Percentiles rank a stretch among this genome's conserved stretches.
phyloP scores from a whole-genome alignment of 1,139 yeast genomes.

The Magnusiomyces ingens region DNA sequence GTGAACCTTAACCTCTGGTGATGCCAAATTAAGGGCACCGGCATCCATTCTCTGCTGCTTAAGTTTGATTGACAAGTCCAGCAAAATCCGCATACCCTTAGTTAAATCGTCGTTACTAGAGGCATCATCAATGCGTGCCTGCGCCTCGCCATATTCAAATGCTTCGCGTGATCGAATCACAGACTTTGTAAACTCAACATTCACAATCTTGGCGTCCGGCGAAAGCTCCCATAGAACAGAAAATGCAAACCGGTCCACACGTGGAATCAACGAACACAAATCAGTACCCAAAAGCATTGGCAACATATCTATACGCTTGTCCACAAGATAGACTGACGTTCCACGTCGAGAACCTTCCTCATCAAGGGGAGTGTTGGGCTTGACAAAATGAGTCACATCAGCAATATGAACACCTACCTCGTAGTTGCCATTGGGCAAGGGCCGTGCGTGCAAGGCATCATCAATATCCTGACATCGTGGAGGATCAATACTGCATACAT shows the following conservation, averaged over 20 bases:
- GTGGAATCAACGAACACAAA: constrained; percentile 88
- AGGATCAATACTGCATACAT: constrained; percentile 95
- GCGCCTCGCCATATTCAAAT: constrained; percentile 91
- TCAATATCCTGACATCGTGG: constrained; percentile 98
- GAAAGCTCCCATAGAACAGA: constrained; percentile 95
- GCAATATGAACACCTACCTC: constrained; percentile 99
- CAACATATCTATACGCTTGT: constrained; percentile 97
- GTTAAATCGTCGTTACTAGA: constrained; percentile 77
- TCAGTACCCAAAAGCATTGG: constrained; percentile 95
- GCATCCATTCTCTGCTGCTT: constrained; percentile 84
- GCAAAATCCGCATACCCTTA: constrained; percentile 76
- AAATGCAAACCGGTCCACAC: constrained; percentile 93
- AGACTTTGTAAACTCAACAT: constrained; percentile 76
- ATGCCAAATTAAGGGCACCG: constrained; percentile 94
- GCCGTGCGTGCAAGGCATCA: constrained; percentile 89
- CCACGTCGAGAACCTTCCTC: constrained; percentile 97
- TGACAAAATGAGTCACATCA: constrained; percentile 95
- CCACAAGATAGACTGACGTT: constrained; percentile 96
- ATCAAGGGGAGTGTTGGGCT: constrained; percentile 86
- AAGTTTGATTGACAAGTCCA: constrained; percentile 70
- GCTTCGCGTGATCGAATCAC: constrained; percentile 90
- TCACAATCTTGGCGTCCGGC: constrained; percentile 76
- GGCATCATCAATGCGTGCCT: constrained; percentile 79
- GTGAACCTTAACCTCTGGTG: constrained; percentile 96
- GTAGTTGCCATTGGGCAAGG: constrained; percentile 83